Conservation (phyloP, 2,329 filamentous ascomycete species). For the Leptographium galeiforme region DNA sequence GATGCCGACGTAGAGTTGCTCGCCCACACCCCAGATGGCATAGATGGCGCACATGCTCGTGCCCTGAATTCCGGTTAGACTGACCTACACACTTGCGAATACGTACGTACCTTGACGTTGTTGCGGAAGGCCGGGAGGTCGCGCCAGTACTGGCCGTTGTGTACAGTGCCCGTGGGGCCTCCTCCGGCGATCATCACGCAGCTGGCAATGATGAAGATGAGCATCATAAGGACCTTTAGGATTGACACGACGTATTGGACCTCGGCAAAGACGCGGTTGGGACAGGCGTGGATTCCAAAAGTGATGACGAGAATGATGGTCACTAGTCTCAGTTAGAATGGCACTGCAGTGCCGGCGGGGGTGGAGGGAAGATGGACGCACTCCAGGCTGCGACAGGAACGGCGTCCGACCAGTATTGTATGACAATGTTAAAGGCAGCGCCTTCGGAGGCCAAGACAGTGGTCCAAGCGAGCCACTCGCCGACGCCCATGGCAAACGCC, state of each 20-base stretch:
- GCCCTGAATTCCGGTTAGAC: background rate
- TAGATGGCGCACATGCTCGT: background rate
- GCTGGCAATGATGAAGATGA: background rate
- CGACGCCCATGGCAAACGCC: background rate
- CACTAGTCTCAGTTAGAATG: background rate
- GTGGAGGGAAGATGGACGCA: background rate
- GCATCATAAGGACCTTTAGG: background rate
- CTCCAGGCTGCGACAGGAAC: background rate
- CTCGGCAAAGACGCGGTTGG: background rate
- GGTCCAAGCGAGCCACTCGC: background rate
- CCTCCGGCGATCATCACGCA: background rate
- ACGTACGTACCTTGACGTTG: background rate
- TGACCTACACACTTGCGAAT: background rate
- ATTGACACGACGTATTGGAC: background rate
- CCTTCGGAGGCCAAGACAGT: background rate
- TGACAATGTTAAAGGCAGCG: background rate
- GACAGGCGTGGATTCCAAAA: background rate
- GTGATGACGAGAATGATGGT: background rate
- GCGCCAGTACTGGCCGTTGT: background rate
- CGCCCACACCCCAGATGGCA: background rate
- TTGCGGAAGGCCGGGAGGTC: background rate
- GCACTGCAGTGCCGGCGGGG: too few species aligned
- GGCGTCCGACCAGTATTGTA: background rate
- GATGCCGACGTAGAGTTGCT: slow-evolving; percentile 1
- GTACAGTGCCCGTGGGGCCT: background rate